A percentile compares a stretch with the other conserved stretches of the same genome.
These are phyloP conservation scores for Aspergillus sp. DNA, from an alignment of 2,329 filamentous ascomycete genomes.

Conservation along the genomic window DNA sequence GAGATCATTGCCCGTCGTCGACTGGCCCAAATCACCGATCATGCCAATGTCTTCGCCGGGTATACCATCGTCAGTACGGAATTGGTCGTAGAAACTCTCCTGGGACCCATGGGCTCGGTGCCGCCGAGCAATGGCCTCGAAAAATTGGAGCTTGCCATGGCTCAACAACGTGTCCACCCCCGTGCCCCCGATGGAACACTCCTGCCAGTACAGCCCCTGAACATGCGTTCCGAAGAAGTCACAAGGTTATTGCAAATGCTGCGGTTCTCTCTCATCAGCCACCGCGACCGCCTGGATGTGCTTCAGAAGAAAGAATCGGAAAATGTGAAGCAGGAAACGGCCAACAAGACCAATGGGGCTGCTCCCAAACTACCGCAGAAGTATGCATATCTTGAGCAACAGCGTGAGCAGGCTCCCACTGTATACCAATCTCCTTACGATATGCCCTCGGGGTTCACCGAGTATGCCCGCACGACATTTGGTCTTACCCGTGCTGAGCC, in stretches of 20 bases:
- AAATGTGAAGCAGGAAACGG: slow-evolving; percentile 32
- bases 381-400: slow-evolving; percentile 42
- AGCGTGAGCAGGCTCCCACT: slow-evolving; percentile 36
- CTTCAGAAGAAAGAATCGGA: slow-evolving; percentile 40
- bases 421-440: slow-evolving; percentile 47
- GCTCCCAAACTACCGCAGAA: slow-evolving; percentile 36
- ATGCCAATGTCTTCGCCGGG: slow-evolving; percentile 45
- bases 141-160: slow-evolving; percentile 45
- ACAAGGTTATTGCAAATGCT: slow-evolving; percentile 44
- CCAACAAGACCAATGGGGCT: slow-evolving; percentile 30
- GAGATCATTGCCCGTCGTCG: slow-evolving; percentile 43
- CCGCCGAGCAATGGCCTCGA: slow-evolving; percentile 43
- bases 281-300: slow-evolving; percentile 39
- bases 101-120: slow-evolving; percentile 43
- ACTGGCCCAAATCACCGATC: slow-evolving; percentile 45
- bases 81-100: slow-evolving; percentile 43
- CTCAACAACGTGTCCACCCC: slow-evolving; percentile 43
- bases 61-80: slow-evolving; percentile 46
- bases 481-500: slow-evolving; percentile 34
- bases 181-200: slow-evolving; percentile 39
- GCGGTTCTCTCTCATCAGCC: slow-evolving; percentile 43
- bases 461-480: slow-evolving; percentile 42
- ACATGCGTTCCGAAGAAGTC: slow-evolving; percentile 46
- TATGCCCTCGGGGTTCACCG: slow-evolving; percentile 43
- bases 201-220: slow-evolving; percentile 39